phyloP scores from a whole-genome alignment of 441 rosid species.

The Gossypium trilobum region DNA sequence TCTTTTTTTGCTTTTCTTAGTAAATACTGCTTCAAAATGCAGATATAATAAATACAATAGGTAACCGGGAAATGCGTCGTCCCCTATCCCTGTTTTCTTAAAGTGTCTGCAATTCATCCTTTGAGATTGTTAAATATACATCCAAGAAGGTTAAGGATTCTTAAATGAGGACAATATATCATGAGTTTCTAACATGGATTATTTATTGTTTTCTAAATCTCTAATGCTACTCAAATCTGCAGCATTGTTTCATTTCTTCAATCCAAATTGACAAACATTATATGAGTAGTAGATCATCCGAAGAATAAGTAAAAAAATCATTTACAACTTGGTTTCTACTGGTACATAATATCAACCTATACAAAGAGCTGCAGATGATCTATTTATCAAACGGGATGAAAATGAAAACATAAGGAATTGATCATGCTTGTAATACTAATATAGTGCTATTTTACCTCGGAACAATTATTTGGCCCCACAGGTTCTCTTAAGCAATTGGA shows the following conservation, averaged over 20 bases:
- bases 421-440: background rate
- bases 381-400: background rate
- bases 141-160: background rate
- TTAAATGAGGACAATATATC: background rate
- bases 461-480: conserved; percentile 58
- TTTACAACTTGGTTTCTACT: background rate
- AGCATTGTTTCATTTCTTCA: background rate
- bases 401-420: background rate
- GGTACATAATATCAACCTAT: background rate
- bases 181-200: background rate
- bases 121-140: background rate
- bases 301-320: background rate
- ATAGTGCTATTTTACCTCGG: conserved; percentile 44
- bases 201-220: background rate
- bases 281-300: background rate
- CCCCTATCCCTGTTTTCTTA: background rate
- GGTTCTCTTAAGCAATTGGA: conserved; percentile 82
- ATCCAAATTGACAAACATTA: background rate
- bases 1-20: background rate
- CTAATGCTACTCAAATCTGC: background rate
- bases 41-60: background rate
- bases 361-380: background rate
- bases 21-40: background rate
- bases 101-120: background rate
- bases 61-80: background rate